phyloP scores from a whole-genome alignment of 179 eudicot species.

The Carnegiea gigantea region DNA sequence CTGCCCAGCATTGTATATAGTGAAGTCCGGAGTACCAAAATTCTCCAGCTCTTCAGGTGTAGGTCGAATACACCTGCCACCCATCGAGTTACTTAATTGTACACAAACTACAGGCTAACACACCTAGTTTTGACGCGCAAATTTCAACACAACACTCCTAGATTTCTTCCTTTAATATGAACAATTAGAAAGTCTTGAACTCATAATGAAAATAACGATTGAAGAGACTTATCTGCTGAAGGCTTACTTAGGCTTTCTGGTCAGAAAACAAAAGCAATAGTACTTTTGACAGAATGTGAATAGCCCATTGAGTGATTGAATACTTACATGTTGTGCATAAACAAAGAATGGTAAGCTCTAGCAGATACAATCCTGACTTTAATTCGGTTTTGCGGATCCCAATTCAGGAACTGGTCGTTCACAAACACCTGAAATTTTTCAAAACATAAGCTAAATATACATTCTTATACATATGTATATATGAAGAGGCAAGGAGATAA shows the following conservation, averaged over 20 bases:
- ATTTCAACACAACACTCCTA: neutral
- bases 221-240: slow-evolving; percentile 8
- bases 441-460: neutral
- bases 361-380: slow-evolving; percentile 98
- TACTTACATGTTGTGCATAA: slow-evolving; percentile 94
- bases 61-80: slow-evolving; percentile 95
- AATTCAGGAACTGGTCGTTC: slow-evolving; percentile 89
- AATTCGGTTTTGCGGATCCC: slow-evolving; percentile 82
- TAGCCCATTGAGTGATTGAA: neutral
- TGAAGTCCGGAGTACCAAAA: slow-evolving; percentile 92
- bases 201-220: neutral
- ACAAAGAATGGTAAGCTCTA: slow-evolving; percentile 94
- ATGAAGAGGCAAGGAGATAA: neutral
- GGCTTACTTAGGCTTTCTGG: neutral
- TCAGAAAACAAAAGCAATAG: neutral
- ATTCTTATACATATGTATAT: too few relatives aligned
- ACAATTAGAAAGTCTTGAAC: neutral
- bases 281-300: neutral
- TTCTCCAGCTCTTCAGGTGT: slow-evolving; percentile 86
- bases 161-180: neutral
- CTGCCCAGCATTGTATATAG: slow-evolving; percentile 94
- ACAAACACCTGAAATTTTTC: slow-evolving; percentile 63
- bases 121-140: slow-evolving; percentile 5
- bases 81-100: slow-evolving; percentile 36
- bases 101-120: slow-evolving; percentile 16